Evolutionary conservation across 768 basidiomycete genomes (phyloP).

Genomic region (Pleurotus ostreatus): DNA sequence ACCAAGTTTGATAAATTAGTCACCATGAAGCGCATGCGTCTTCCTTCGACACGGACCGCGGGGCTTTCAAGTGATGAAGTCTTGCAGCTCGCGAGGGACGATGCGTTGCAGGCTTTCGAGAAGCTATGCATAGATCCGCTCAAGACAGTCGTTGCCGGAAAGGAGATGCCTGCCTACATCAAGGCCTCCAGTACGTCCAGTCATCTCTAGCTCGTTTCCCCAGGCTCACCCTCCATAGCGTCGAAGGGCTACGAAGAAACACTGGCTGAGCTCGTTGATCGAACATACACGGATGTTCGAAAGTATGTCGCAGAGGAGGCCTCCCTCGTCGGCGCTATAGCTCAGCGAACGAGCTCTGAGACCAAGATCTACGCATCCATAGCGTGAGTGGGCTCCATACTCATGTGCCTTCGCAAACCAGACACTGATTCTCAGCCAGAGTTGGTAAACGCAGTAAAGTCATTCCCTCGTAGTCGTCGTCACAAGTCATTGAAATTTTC

Average conservation of each 20-base stretch:
- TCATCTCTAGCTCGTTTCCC: too few species aligned
- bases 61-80: not conserved
- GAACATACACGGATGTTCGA: conserved; percentile 1
- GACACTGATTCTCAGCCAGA: conserved; percentile 7
- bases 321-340: conserved; percentile 18
- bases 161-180: not conserved
- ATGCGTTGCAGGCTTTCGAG: not conserved
- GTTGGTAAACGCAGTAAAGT: conserved; percentile 11
- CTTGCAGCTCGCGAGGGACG: not conserved
- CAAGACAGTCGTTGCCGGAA: not conserved
- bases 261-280: conserved; percentile 4
- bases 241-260: conserved; percentile 1
- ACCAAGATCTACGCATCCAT: conserved; percentile 20
- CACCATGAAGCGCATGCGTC: conserved; percentile 1
- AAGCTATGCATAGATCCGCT: not conserved
- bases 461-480: not conserved
- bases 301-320: conserved; percentile 16
- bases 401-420: too few species aligned
- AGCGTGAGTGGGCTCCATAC: too few species aligned
- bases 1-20: conserved; percentile 28
- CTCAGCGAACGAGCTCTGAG: conserved; percentile 18
- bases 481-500: not conserved
- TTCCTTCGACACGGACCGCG: not conserved
- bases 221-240: not conserved
- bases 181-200: not conserved